Conservation (phyloP, 192 early-diverging fungal species). For the Coemansia sp. region DNA sequence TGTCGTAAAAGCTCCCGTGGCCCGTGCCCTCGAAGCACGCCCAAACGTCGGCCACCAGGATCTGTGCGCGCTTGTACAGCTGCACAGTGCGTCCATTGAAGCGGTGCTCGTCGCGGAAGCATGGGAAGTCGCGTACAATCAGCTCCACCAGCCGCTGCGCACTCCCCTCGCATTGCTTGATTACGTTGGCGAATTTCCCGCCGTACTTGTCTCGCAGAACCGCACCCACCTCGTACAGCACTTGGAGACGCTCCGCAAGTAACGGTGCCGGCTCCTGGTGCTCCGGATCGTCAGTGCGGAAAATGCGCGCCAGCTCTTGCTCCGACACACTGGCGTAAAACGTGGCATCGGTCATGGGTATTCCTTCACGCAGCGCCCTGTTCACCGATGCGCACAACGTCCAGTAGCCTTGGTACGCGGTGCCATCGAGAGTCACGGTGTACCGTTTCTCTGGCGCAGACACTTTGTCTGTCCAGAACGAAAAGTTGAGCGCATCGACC, state of each 20-base stretch:
- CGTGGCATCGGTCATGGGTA: conserved; percentile 62
- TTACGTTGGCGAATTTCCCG: conserved; percentile 63
- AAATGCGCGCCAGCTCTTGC: conserved; percentile 57
- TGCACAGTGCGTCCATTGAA: conserved; percentile 60
- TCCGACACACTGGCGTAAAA: conserved; percentile 50
- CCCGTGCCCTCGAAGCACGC: conserved; percentile 76
- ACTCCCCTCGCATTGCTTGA: conserved; percentile 56
- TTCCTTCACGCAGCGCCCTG: conserved; percentile 61
- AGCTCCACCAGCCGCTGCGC: conserved; percentile 59
- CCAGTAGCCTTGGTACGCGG: conserved; percentile 78
- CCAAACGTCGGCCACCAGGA: conserved; percentile 84
- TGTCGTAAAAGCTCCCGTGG: conserved; percentile 66
- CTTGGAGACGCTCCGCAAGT: conserved; percentile 58
- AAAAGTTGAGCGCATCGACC: conserved; percentile 82
- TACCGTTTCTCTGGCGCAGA: conserved; percentile 54
- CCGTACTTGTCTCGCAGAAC: conserved; percentile 62
- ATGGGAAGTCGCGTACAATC: conserved; percentile 61
- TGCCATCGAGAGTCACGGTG: conserved; percentile 59
- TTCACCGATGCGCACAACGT: conserved; percentile 76
- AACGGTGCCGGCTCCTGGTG: conserved; percentile 60
- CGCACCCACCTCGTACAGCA: conserved; percentile 70
- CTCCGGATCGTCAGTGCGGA: conserved; percentile 59
- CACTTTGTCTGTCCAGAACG: conserved; percentile 70
- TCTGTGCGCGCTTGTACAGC: conserved; percentile 82
- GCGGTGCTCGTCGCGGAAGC: conserved; percentile 65